Conservation (phyloP, 352 stramenopile genomes). For the Heterotrichella gracilis region DNA sequence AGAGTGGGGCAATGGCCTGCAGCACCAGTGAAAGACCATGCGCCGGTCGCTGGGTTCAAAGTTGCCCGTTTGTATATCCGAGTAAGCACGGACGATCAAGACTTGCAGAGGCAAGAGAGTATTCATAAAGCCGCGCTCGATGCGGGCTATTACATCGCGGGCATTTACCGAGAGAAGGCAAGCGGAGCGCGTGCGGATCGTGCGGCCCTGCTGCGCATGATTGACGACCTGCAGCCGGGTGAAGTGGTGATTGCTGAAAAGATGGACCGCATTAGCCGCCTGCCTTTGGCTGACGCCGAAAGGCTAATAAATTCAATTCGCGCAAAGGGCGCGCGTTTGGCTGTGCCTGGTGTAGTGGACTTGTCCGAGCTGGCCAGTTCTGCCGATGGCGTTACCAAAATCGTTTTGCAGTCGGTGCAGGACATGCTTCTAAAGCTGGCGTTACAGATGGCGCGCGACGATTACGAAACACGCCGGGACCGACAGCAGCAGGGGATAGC, state of each 20-base stretch:
- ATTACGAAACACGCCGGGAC: background rate
- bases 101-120: background rate
- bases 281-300: background rate
- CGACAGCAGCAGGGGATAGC: background rate
- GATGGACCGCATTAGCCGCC: background rate
- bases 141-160: background rate
- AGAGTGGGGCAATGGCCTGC: background rate
- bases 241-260: slow-evolving; percentile 5
- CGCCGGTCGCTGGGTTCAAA: background rate
- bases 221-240: background rate
- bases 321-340: background rate
- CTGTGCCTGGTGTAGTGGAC: background rate
- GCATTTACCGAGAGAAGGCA: background rate
- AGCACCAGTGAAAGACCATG: background rate
- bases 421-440: background rate
- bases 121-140: background rate
- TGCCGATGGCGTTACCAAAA: background rate
- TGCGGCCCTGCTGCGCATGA: background rate
- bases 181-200: background rate
- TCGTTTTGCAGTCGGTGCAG: background rate
- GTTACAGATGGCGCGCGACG: background rate
- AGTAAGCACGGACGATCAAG: background rate
- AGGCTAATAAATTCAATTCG: slow-evolving; percentile 1
- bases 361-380: background rate
- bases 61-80: background rate